Evolutionary conservation across 176 grass and related monocot genomes (phyloP), one percentile per base, ranked within the genome.

Genomic region (Raddia guianensis): DNA sequence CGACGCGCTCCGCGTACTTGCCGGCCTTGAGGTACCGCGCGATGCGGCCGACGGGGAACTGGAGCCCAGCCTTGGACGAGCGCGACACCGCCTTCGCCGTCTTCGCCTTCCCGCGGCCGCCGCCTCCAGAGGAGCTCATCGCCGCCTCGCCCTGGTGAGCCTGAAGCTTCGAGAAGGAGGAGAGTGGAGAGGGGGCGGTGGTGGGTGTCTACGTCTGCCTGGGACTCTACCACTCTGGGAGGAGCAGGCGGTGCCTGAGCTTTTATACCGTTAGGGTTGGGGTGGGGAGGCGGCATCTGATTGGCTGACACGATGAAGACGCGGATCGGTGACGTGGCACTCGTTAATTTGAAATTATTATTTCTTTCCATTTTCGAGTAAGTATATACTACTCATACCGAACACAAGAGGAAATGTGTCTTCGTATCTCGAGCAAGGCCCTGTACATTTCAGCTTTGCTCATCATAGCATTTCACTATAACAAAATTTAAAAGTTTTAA

Each of bases 1-100:
- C 95, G 13, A 98, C 95, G 52, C 92, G 90, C 88, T 98, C 92
- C 1, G 95, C 95, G 57, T 98, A 98, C 90, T 95, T 98, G 49
- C 92, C 92, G 49, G 88, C 85, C 90, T 97, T 97, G 52, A 97
- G 83, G 79, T 92, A 97, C 5, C 92, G 82, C 0, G 91, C 95
- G 42, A 97, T 94, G 52, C 91, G 79, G 43, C 95, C 95, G 40
- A 97, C 95, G 15, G 95, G 95, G 74, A 97, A 97, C 80, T 97
- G 91, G 33, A 97, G 89, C 1, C 95, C 95, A 16, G 95, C 91
- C 89, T 97, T 97, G 50, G 89, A 92, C 20, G 70, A 89, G 2
- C 81, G 70, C 46, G 87, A 89, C 8, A 89, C 87, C 8, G 82
- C 73, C 76, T 88, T 88, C 11, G 81, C 27, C 12, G 70, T 3